Evolutionary conservation across 2,329 filamentous ascomycete species (phyloP), one percentile per base, ranked within the genome.

Genomic region (Endoconidiophora laricicola): DNA sequence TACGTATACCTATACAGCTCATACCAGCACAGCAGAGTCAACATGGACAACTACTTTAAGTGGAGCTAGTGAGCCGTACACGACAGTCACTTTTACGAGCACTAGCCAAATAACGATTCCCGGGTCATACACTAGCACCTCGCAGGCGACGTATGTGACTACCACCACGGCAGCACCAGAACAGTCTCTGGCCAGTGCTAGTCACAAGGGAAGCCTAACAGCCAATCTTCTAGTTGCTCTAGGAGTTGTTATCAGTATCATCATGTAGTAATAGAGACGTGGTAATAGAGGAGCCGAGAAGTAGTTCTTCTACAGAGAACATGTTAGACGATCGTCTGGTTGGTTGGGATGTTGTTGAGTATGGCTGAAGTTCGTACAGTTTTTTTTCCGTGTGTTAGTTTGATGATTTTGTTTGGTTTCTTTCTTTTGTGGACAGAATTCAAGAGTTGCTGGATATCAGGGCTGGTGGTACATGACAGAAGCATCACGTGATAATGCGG

Each of bases 1-100:
- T 29, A 54, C 52, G 7, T 51, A 51, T 40, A 51, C 52, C 12
- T 48, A 44, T 23, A 22, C 38, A 7, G 36, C 26, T 18, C 45
- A 20, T 18, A 54, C 52, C 10, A 51, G 44, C 23, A 51, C 47
- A 2, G 38, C 29, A 2, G 36, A 23, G 36, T 46, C 42, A n/a
- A 49, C 37, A 6, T 51, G 39, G 52, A 53, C 52, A 6, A 53
- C 52, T 18, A 53, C 52, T 16, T 44, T 53, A 16, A 50, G 44
- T n/a, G 45, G 48, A 16, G 45, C 40, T 14, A 46, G 39, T 23
- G 52, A 42, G 16, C 44, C 52, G n/a, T 51, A 51, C 14, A 54
- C 49, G 1, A 51, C 52, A 3, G 40, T 51, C n/a, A 54, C 48
- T 2, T 53, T 46, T 24, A 54, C 52, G 5, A 48, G 48, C 41